Base-by-base conservation (phyloP, 768 basidiomycete species). In the Piloderma croceum region DNA sequence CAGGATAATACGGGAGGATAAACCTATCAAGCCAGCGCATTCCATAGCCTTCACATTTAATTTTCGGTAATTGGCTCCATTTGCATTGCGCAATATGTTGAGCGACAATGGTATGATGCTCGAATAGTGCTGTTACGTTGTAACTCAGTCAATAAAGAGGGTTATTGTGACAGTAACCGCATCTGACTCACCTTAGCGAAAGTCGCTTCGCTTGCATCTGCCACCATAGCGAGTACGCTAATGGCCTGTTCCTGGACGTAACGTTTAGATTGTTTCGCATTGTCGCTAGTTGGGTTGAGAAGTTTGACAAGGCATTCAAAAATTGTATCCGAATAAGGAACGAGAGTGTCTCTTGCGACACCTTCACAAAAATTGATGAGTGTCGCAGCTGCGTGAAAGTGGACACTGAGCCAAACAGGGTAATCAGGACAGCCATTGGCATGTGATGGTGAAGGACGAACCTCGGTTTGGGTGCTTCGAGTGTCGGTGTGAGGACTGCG, bases 281-380 rank as follows among this genome's bases (percentile, higher is more conserved):
- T 63, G 32, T 72, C 63, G 0, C 67, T 71, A 6, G 61, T 53
- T 0, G 81, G 81, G 42, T 81, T 76, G 31, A 87, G 67, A 3
- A 87, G 65, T 46, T 75, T 79, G 10, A 67, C 36, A 42, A 63
- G 34, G 49, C 40, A 10, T 44, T 49, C 11, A 85, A 63, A 3
- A 88, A 68, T 0, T 83, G 74, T 50, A 38, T 90, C 89, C 13
- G 92, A 76, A 58, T 86, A 90, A 0, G 85, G 84, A 1, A 83
- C 50, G 9, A 89, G 73, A 1, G 77, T 81, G 18, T 84, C 76
- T 12, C 78, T 73, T 49, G 79, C 82, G 25, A 88, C 86, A 24
- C 88, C 86, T 56, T 91, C 84, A 59, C 89, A 92, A 64, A 91
- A 91, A 57, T 92, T 93, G 58, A 91, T 89, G 18, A 92, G 69